phyloP scores from a whole-genome alignment of 1,284 basidiomycete species.

The Rhodotorula sp. region DNA sequence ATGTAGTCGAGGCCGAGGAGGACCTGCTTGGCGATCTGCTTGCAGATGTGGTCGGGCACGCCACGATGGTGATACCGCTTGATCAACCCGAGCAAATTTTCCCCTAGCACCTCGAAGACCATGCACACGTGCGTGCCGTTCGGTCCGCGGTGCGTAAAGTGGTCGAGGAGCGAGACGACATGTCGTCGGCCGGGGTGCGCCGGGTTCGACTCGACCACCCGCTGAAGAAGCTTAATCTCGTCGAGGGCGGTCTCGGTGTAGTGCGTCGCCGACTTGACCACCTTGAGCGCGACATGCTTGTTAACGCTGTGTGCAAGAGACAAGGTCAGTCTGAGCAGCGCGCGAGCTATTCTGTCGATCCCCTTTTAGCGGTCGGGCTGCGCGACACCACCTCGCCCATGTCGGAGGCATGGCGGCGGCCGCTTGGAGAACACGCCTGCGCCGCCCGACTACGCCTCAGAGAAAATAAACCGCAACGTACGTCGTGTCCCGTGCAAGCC shows the following conservation, averaged over 20 bases:
- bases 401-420: too few species aligned
- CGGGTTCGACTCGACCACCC: slow-evolving; percentile 79
- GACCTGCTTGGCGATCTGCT: slow-evolving; percentile 96
- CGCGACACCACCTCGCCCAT: too few species aligned
- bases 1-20: slow-evolving; percentile 95
- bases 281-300: slow-evolving; percentile 96
- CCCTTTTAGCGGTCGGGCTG: not conserved
- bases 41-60: slow-evolving; percentile 88
- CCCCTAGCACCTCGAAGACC: slow-evolving; percentile 98
- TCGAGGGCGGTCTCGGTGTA: slow-evolving; percentile 98
- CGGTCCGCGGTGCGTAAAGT: slow-evolving; percentile 93
- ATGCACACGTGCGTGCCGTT: slow-evolving; percentile 98
- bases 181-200: slow-evolving; percentile 73
- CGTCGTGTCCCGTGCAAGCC: slow-evolving; percentile 26
- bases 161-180: slow-evolving; percentile 94
- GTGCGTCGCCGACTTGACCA: slow-evolving; percentile 94
- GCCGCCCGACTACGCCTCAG: too few species aligned
- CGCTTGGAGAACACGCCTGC: too few species aligned
- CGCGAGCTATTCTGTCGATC: not conserved
- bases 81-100: slow-evolving; percentile 96
- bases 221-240: slow-evolving; percentile 96
- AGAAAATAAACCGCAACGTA: not conserved
- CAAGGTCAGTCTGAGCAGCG: not conserved
- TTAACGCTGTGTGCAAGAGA: slow-evolving; percentile 51
- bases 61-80: slow-evolving; percentile 92